Conservation (phyloP, 805 yeast species). For the Candida anglica region DNA sequence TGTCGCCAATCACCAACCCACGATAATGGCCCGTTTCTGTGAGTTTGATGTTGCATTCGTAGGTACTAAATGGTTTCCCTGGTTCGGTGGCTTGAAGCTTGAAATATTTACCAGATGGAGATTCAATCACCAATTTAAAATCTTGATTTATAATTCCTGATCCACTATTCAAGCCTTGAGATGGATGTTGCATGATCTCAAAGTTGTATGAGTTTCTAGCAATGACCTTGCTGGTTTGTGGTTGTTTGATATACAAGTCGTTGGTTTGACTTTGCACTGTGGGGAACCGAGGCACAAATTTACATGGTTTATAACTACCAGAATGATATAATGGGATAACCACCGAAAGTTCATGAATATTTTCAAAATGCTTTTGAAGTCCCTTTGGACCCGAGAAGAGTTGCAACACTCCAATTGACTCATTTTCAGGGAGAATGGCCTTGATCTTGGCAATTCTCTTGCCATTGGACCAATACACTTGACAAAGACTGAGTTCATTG, state of each 20-base stretch:
- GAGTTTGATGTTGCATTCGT: conserved; percentile 58
- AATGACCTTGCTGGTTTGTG: conserved; percentile 66
- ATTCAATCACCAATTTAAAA: conserved; percentile 64
- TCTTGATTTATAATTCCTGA: conserved; percentile 34
- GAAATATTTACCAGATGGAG: conserved; percentile 79
- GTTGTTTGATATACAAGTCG: conserved; percentile 80
- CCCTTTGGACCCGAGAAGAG: conserved; percentile 71
- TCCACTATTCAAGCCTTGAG: conserved; percentile 42
- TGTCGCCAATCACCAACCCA: conserved; percentile 74
- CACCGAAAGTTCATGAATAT: conserved; percentile 65
- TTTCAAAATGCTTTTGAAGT: conserved; percentile 49
- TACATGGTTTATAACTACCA: conserved; percentile 59
- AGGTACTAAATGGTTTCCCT: conserved; percentile 46
- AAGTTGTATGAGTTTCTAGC: conserved; percentile 62
- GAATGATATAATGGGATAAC: conserved; percentile 72
- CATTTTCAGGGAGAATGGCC: conserved; percentile 72
- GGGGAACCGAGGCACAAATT: conserved; percentile 70
- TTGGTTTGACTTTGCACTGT: conserved; percentile 63
- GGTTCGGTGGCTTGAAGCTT: conserved; percentile 52
- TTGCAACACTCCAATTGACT: conserved; percentile 65
- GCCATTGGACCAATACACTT: conserved; percentile 63
- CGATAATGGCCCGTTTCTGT: conserved; percentile 80
- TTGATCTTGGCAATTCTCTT: conserved; percentile 73
- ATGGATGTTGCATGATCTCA: conserved; percentile 58
- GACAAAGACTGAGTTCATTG: conserved; percentile 64